Evolutionary conservation across 2,329 filamentous ascomycete genomes (phyloP).

Genomic region (Diaporthe humulicola): DNA sequence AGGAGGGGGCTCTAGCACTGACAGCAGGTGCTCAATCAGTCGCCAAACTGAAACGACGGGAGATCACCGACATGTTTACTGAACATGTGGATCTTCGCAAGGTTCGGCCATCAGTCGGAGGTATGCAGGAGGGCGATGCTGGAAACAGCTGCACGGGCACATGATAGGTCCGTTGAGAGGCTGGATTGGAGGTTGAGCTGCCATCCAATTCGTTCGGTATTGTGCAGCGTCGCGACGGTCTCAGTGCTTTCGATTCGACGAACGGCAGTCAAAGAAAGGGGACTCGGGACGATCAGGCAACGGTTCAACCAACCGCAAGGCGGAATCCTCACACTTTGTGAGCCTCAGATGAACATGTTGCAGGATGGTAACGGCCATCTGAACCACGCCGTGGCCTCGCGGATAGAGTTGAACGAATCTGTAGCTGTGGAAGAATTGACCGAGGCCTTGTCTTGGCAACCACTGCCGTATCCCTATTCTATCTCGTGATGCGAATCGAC

Average conservation of each 20-base stretch:
- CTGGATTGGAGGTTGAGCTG: not conserved
- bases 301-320: not conserved
- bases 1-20: not conserved
- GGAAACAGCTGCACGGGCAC: conserved; percentile 11
- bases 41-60: conserved; percentile 5
- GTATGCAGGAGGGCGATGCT: conserved; percentile 3
- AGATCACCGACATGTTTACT: not conserved
- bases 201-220: conserved; percentile 6
- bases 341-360: conserved; percentile 28
- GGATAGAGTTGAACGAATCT: not conserved
- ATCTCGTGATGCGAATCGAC: conserved; percentile 13
- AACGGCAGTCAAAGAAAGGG: conserved; percentile 10
- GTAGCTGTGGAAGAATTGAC: not conserved
- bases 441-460: conserved; percentile 6
- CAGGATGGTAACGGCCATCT: conserved; percentile 2
- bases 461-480: conserved; percentile 19
- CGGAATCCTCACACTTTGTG: not conserved
- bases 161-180: conserved; percentile 1
- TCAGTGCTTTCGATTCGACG: conserved; percentile 16
- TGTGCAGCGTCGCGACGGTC: conserved; percentile 9
- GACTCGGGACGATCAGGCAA: not conserved
- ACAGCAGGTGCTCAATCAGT: not conserved
- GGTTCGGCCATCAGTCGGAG: conserved; percentile 15
- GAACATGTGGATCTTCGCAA: conserved; percentile 1
- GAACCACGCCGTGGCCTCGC: not conserved